Percentiles rank a stretch among this genome's conserved stretches.
Conservation (phyloP, 805 yeast species). For the Millerozyma acaciae region DNA sequence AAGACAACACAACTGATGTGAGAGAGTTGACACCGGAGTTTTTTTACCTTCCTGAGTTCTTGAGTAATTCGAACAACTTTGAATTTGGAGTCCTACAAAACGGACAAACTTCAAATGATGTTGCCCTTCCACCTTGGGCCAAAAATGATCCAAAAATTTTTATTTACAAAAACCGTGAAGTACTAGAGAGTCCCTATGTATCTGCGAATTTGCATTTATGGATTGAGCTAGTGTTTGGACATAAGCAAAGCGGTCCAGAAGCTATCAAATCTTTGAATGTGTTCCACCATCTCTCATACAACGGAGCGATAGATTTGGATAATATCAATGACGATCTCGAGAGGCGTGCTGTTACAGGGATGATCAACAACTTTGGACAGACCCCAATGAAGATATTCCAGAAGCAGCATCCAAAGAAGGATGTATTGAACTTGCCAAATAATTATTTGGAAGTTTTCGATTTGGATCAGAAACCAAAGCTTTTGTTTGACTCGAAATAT, state of each 20-base stretch:
- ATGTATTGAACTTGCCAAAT: constrained; percentile 32
- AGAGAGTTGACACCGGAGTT: constrained; percentile 86
- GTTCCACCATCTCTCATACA: constrained; percentile 79
- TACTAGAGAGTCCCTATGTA: constrained; percentile 78
- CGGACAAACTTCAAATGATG: constrained; percentile 57
- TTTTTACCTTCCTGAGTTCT: constrained; percentile 75
- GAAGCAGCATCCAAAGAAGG: constrained; percentile 59
- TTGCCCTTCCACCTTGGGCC: constrained; percentile 80
- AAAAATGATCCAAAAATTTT: constrained; percentile 70
- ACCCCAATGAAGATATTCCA: constrained; percentile 74
- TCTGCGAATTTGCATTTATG: constrained; percentile 72
- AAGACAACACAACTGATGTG: constrained; percentile 81
- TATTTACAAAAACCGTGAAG: constrained; percentile 72
- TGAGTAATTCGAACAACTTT: constrained; percentile 60
- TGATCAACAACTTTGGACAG: constrained; percentile 89
- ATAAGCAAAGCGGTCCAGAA: constrained; percentile 66
- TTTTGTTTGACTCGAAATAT: constrained; percentile 42
- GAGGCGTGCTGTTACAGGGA: constrained; percentile 72
- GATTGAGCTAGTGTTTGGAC: constrained; percentile 85
- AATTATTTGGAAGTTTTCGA: constrained; percentile 29
- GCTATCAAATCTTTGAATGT: constrained; percentile 71
- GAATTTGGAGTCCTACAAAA: constrained; percentile 70
- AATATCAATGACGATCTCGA: constrained; percentile 70
- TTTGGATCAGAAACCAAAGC: constrained; percentile 30
- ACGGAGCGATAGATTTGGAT: constrained; percentile 78